These are phyloP conservation scores for Ophiostoma montium DNA, from an alignment of 2,329 filamentous ascomycete genomes.

Conservation along the genomic window DNA sequence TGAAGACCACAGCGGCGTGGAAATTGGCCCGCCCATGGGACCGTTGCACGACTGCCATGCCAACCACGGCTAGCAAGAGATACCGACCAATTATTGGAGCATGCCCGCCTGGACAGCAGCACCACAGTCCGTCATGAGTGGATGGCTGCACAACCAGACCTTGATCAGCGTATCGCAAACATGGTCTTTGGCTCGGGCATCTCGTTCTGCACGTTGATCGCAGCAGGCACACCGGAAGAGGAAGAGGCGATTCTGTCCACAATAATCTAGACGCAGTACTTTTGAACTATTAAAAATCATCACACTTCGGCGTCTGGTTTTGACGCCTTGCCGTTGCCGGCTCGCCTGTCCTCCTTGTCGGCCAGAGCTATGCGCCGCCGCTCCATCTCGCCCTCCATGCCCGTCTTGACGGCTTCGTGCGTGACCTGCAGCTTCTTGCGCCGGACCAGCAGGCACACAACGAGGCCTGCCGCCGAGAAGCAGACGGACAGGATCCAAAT, in stretches of 20 bases:
- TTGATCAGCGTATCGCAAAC: not conserved
- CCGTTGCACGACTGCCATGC: not conserved
- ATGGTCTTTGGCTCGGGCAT: not conserved
- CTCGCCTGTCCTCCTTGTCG: conserved; percentile 1
- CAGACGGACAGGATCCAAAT: conserved; percentile 45
- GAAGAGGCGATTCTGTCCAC: not conserved
- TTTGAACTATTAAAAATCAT: no score
- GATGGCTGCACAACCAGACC: not conserved
- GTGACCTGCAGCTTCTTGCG: conserved; percentile 36
- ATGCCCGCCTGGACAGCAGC: no score
- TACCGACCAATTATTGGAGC: no score
- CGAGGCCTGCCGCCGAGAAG: conserved; percentile 32
- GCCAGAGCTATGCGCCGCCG: conserved; percentile 12
- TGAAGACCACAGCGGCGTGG: not conserved
- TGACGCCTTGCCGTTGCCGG: not conserved
- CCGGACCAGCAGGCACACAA: conserved; percentile 32
- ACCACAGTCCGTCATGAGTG: no score
- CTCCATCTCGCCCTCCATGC: conserved; percentile 22
- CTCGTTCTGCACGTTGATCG: not conserved
- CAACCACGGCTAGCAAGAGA: not conserved
- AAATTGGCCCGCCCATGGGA: not conserved
- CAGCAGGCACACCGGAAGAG: not conserved
- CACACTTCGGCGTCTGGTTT: not conserved
- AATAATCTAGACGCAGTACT: no score
- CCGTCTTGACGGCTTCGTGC: conserved; percentile 45